Percentiles rank a stretch among this genome's conserved stretches.
Conservation (phyloP, 2,329 filamentous ascomycete species). For the Fusarium tupiense region DNA sequence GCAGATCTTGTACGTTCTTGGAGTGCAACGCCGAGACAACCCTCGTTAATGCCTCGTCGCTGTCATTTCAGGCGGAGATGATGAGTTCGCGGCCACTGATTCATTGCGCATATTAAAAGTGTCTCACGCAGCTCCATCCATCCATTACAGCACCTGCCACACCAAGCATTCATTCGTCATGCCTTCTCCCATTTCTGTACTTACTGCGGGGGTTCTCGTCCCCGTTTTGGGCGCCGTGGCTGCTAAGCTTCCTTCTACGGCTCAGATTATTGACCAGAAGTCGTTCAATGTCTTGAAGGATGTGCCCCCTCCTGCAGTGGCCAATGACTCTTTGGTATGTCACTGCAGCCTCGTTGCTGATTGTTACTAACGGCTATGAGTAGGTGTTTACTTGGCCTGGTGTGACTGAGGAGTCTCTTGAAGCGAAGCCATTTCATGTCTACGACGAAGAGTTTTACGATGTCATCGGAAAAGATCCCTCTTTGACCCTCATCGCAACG, state of each 20-base stretch:
- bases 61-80: not conserved
- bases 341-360: not conserved
- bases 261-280: constrained; percentile 38
- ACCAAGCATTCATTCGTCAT: constrained; percentile 20
- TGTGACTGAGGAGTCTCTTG: constrained; percentile 29
- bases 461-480: constrained; percentile 59
- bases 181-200: constrained; percentile 29
- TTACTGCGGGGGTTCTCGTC: constrained; percentile 28
- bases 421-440: constrained; percentile 33
- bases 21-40: not conserved
- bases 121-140: not conserved
- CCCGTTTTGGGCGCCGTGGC: constrained; percentile 50
- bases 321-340: constrained; percentile 32
- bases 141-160: not conserved
- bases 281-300: constrained; percentile 34
- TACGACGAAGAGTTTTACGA: constrained; percentile 62
- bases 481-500: constrained; percentile 60
- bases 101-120: constrained; percentile 26
- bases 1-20: constrained; percentile 13
- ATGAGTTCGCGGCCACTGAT: not conserved
- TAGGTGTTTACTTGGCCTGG: constrained; percentile 24
- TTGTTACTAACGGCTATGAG: not conserved
- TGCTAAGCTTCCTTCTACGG: constrained; percentile 49
- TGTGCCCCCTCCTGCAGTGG: constrained; percentile 28
- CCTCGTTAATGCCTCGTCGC: constrained; percentile 19